These are phyloP conservation scores for Penicillium ochrochloron DNA, from an alignment of 495 filamentous ascomycete genomes.

Conservation along the genomic window DNA sequence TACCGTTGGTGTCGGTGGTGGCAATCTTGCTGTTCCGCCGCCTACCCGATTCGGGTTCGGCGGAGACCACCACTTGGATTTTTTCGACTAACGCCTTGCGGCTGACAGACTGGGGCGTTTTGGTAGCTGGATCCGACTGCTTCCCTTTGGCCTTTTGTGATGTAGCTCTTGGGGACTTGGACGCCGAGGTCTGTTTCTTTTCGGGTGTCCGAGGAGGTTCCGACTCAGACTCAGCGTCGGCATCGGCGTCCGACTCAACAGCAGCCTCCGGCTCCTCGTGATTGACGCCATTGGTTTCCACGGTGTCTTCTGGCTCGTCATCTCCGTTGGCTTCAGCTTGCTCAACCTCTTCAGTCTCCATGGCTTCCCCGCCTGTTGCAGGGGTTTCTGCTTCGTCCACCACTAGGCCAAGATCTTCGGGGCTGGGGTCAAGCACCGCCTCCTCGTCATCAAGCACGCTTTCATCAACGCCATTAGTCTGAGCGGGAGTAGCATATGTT, in stretches of 20 bases:
- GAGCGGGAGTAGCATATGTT: conserved; percentile 28
- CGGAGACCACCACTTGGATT: conserved; percentile 40
- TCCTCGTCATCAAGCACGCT: conserved; percentile 27
- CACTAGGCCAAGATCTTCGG: conserved; percentile 21
- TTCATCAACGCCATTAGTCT: conserved; percentile 26
- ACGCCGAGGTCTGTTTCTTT: conserved; percentile 22
- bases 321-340: conserved; percentile 15
- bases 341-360: conserved; percentile 4
- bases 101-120: conserved; percentile 36
- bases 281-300: conserved; percentile 34
- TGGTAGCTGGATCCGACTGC: conserved; percentile 21
- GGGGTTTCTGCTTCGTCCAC: conserved; percentile 1
- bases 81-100: conserved; percentile 50
- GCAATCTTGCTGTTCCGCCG: conserved; percentile 18
- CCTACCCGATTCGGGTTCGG: conserved; percentile 28
- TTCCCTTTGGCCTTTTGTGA: conserved; percentile 32
- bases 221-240: conserved; percentile 3
- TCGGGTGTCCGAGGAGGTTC: conserved; percentile 24
- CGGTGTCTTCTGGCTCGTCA: conserved; percentile 2
- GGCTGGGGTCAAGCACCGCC: conserved; percentile 33
- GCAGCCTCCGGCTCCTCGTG: conserved; percentile 22
- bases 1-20: conserved; percentile 27
- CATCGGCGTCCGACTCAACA: conserved; percentile 17
- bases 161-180: conserved; percentile 27
- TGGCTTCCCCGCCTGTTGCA: background rate